Evolutionary conservation across 169 alveolate genomes (phyloP), one percentile per base, ranked within the genome.

Genomic region (Theileria orientalis): DNA sequence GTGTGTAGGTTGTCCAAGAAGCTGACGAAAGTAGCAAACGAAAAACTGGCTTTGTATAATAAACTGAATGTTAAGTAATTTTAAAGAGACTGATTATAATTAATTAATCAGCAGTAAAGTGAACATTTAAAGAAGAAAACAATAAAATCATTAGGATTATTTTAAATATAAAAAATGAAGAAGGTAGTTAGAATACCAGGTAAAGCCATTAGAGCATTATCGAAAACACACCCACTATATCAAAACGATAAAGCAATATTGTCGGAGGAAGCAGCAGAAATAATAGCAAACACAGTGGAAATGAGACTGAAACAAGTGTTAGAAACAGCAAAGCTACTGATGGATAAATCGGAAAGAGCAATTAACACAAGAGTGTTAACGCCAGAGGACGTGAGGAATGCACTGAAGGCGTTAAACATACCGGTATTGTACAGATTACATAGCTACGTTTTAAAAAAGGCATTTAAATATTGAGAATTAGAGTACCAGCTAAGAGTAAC

Each of bases 261-360:
- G 73, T 47, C 78, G 19, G 63, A 41, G 8, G 89, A 73, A 57
- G 84, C 89, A 14, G 89, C 89, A 3, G 82, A 69, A 13, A 60
- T 82, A 46, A 82, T 82, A 14, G 89, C 89, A 33, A 66, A 44
- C 52, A 82, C 89, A 23, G 85, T 82, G 37, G 89, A 82, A 25
- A 69, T 82, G 61, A 63, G 84, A 27, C 23, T 82, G 19, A 82
- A 82, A 46, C 85, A 82, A 41, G 47, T 82, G 49, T 56, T 82
- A 16, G 84, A 82, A 14, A 35, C 32, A 74, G 84, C 89, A 25
- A 69, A 49, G 27, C 54, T 54, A 37, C 46, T 82, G 79, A 56
- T 82, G 85, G 41, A 27, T 46, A 64, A 68, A 25, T 70, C 78
- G 16, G 44, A 42, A 19, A 82, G 89, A 67, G 78, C 85, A 32